Percentiles rank a stretch among this genome's conserved stretches.
Evolutionary conservation across 306 rosid genomes (phyloP).

Genomic region (Citrullus mucosospermus): DNA sequence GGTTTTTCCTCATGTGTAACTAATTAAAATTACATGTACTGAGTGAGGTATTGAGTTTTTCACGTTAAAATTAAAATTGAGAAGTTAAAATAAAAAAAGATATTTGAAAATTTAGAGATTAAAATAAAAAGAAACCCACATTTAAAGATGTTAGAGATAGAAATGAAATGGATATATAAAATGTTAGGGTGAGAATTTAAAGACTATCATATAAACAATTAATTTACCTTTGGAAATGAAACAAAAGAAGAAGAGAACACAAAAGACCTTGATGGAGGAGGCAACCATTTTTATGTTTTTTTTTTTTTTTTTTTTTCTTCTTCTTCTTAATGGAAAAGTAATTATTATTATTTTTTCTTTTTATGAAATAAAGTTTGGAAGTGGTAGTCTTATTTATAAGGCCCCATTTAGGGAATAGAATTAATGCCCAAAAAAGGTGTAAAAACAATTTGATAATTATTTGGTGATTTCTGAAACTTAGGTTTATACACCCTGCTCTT

Average conservation of each 20-base stretch:
- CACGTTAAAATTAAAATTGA: no score
- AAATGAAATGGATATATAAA: no score
- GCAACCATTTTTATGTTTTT: not conserved
- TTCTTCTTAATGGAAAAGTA: not conserved
- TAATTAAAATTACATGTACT: no score
- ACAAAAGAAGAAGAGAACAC: not conserved
- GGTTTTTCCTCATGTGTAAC: no score
- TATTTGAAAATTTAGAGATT: not conserved
- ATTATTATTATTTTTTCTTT: not conserved
- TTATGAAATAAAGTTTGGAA: not conserved
- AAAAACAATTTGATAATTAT: not conserved
- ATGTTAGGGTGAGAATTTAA: no score
- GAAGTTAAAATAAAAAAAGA: no score
- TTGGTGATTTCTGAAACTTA: no score
- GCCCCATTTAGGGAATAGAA: not conserved
- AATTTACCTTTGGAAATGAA: not conserved
- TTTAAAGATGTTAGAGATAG: no score
- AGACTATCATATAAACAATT: no score
- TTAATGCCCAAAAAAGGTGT: not conserved
- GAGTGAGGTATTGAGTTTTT: no score
- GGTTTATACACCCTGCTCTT: no score
- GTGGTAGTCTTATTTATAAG: not conserved
- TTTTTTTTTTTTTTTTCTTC: not conserved
- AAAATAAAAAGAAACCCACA: no score
- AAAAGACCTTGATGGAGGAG: conserved; percentile 2